Evolutionary conservation across 495 filamentous ascomycete species (phyloP), one percentile per base, ranked within the genome.

Genomic region (Bacidia rubella): DNA sequence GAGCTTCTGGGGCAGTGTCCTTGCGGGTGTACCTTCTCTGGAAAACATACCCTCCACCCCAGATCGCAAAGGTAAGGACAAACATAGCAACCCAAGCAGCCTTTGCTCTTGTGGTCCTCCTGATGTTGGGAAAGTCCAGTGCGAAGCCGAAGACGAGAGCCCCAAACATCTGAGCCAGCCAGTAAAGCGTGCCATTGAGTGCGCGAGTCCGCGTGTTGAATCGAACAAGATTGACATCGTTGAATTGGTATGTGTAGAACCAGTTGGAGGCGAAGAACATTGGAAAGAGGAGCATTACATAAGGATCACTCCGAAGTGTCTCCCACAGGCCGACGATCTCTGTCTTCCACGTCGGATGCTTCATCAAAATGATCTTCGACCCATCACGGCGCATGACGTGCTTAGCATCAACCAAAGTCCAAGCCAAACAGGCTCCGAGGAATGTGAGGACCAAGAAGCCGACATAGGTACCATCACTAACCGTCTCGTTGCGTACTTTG

Each of bases 381-480:
- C 88, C 87, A 64, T 95, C 89, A 11, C 76, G 72, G 54, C 41
- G 41, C 90, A 85, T 71, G 56, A 97, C 76, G 47, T 82, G 72
- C 54, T 83, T 79, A 51, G 86, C 85, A 59, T 92, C 79, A 53
- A 79, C 79, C n/a, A 97, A 75, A 52, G 71, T 68, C 59, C 84
- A 78, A 19, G 85, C 79, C 1, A 95, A 73, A 32, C 75, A 55
- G 49, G 87, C 88, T 49, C 90, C 90, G 43, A 74, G 35, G 15
- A 83, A 67, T 79, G 92, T 95, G 49, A 95, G 79, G 50, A 95
- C 79, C 44, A 95, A 77, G 74, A 97, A 94, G 45, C 82, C 90
- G 51, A 90, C 74, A 60, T 95, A 97, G 45, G 90, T 96, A 46
- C 88, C 88, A 65, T 90, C 82, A 38, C 72, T 83, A 54, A 93